Base-by-base conservation (phyloP, 2,329 filamentous ascomycete genomes). In the Coleophoma cylindrospora region DNA sequence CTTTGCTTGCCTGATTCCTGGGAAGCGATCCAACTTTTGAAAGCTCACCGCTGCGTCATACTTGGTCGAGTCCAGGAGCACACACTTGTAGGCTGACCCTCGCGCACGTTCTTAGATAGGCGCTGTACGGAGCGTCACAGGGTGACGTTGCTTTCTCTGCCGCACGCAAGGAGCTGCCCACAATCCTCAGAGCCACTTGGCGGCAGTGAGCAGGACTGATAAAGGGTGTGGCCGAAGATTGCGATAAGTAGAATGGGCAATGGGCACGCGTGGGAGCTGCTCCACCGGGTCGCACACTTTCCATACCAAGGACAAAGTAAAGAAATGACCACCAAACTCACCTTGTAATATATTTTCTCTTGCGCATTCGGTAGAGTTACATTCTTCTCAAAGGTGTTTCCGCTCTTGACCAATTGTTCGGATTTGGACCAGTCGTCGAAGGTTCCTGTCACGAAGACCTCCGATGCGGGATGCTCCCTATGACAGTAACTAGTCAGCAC, bases 401-500 rank as follows among this genome's bases (percentile, higher is more conserved):
- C 87, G 38, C 83, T 77, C 73, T 89, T 90, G 44, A 91, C 84
- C 51, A 99, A 80, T 74, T 87, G 81, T 68, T 92, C 81, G 50
- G 83, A 90, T 77, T 94, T 92, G 59, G 80, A 79, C 94, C 94
- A 99, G 73, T 89, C 80, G 72, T 97, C 92, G 67, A 97, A 97
- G 56, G 89, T 92, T 67, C 94, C 94, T 38, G 92, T 97, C 61
- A 97, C 94, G 70, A 87, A 92, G 68, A 97, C 92, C 60, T 84
- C 79, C 66, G 88, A 89, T 61, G 84, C 91, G 61, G 83, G 76
- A 68, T 94, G 85, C 66, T 86, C 83, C 92, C 92, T 96, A 71
- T 60, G 48, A 51, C 27, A 51, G 53, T 53, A 19, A 53, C 55
- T 58, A 57, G 54, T 57, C 47, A 55, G 54, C 50, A 34, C 17